Percentiles rank a stretch among this genome's conserved stretches.
Conservation (phyloP, 352 stramenopile species). For the Pythium brachiatum region DNA sequence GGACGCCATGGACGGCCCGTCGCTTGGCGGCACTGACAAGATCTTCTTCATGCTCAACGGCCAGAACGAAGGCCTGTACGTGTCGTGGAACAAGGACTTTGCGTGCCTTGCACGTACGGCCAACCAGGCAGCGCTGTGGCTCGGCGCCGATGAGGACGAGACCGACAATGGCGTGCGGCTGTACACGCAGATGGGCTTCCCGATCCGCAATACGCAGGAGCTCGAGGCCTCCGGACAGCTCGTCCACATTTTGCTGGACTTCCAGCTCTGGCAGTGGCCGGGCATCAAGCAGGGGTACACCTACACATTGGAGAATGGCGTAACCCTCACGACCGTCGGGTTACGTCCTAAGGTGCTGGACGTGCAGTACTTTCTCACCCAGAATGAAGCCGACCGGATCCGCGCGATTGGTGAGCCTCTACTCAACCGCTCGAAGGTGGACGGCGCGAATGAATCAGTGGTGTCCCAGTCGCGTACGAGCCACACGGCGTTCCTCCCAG, state of each 20-base stretch:
- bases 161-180: constrained; percentile 69
- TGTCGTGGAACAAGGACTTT: constrained; percentile 75
- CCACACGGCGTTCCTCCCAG: constrained; percentile 75
- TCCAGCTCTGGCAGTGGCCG: constrained; percentile 80
- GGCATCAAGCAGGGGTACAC: constrained; percentile 74
- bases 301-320: constrained; percentile 68
- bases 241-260: constrained; percentile 77
- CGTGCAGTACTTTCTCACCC: constrained; percentile 64
- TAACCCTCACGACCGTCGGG: constrained; percentile 67
- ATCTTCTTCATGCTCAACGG: constrained; percentile 88
- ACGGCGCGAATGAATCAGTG: constrained; percentile 59
- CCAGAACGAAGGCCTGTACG: constrained; percentile 74
- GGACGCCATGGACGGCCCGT: constrained; percentile 46
- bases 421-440: constrained; percentile 69
- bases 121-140: constrained; percentile 42
- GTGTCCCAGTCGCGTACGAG: constrained; percentile 69
- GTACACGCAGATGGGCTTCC: constrained; percentile 65
- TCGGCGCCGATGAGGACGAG: constrained; percentile 67
- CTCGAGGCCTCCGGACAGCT: constrained; percentile 50
- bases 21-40: constrained; percentile 34
- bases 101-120: constrained; percentile 49
- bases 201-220: constrained; percentile 48
- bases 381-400: constrained; percentile 53
- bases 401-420: constrained; percentile 46
- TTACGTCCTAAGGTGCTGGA: constrained; percentile 72